Conservation (phyloP, 768 basidiomycete species). For the Lentinula detonsa region DNA sequence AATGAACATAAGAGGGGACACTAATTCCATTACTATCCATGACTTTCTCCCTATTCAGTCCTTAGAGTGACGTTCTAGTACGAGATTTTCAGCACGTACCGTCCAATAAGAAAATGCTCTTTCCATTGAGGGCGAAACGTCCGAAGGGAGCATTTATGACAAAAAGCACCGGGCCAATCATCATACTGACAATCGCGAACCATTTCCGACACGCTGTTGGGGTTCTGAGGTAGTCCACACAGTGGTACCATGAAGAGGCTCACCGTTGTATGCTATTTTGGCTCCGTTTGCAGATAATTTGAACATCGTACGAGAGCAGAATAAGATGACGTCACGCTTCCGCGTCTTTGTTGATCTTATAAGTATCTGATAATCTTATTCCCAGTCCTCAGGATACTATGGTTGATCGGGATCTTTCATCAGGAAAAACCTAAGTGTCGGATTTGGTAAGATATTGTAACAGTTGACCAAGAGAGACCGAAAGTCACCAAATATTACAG, state of each 20-base stretch:
- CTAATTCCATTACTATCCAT: constrained; percentile 53
- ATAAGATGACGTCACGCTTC: no score
- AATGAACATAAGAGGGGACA: constrained; percentile 35
- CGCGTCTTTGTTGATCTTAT: no score
- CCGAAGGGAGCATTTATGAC: constrained; percentile 77
- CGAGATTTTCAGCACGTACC: neutral
- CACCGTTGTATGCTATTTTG: neutral
- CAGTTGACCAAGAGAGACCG: no score
- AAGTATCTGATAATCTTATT: no score
- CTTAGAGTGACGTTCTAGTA: neutral
- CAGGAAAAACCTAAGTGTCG: no score
- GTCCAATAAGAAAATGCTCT: constrained; percentile 22
- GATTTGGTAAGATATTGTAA: no score
- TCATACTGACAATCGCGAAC: constrained; percentile 34
- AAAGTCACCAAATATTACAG: no score
- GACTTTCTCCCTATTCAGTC: constrained; percentile 27
- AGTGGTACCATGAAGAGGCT: constrained; percentile 7
- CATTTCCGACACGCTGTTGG: constrained; percentile 34
- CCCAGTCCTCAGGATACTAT: no score
- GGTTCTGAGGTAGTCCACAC: neutral
- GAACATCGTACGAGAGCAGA: neutral
- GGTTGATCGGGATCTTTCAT: no score
- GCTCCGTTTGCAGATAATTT: neutral
- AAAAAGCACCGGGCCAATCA: constrained; percentile 32
- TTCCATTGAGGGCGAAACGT: constrained; percentile 48